Evolutionary conservation across 441 rosid genomes (phyloP).

Genomic region (Corymbia calophylla): DNA sequence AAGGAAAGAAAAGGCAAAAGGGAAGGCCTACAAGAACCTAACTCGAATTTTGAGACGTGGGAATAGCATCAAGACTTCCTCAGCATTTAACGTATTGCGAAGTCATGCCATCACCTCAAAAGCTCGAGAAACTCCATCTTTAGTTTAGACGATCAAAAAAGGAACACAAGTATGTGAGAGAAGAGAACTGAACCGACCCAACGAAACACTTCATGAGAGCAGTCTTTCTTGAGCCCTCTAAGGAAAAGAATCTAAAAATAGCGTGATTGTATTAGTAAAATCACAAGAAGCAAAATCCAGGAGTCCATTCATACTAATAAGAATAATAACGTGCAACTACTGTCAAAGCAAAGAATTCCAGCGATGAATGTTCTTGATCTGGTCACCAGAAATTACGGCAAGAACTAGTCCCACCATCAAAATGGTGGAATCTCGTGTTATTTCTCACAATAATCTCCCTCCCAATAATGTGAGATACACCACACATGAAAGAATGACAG

Average conservation of each 20-base stretch:
- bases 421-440: constrained; percentile 74
- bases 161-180: background rate
- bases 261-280: background rate
- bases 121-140: background rate
- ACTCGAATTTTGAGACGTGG: background rate
- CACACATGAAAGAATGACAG: constrained; percentile 64
- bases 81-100: background rate
- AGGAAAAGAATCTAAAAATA: background rate
- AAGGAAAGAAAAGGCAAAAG: background rate
- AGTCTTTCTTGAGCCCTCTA: background rate
- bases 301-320: background rate
- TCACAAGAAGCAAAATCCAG: background rate
- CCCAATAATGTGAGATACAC: constrained; percentile 38
- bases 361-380: background rate
- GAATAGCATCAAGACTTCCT: background rate
- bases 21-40: background rate
- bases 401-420: constrained; percentile 53
- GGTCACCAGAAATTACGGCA: constrained; percentile 74
- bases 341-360: background rate
- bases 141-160: background rate
- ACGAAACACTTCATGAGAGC: background rate
- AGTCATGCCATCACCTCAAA: background rate
- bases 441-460: constrained; percentile 63
- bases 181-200: background rate
- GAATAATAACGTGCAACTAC: background rate